Percentiles rank a stretch among this genome's conserved stretches.
Evolutionary conservation across 257 asterid genomes (phyloP).

Genomic region (Datura wrightii): DNA sequence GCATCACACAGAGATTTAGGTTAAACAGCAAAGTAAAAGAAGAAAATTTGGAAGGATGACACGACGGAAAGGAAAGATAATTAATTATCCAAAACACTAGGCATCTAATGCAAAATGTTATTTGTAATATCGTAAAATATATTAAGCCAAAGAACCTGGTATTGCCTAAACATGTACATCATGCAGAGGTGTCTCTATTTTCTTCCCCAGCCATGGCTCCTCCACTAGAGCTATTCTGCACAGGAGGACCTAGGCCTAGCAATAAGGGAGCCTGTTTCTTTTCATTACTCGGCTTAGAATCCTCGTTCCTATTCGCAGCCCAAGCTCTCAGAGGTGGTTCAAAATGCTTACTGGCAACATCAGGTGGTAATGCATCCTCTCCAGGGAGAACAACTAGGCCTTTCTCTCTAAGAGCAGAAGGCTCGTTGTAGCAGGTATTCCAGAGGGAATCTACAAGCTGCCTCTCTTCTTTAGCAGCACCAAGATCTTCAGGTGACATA

Average conservation of each 20-base stretch:
- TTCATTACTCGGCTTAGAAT: constrained; percentile 42
- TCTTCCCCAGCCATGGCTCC: constrained; percentile 13
- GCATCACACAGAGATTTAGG: background rate
- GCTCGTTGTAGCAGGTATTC: constrained; percentile 62
- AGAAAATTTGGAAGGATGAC: background rate
- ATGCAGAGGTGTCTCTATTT: constrained; percentile 31
- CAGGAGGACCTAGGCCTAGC: constrained; percentile 57
- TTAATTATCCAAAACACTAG: background rate
- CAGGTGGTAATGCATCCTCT: constrained; percentile 86
- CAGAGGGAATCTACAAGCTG: constrained; percentile 85
- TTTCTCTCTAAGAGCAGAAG: constrained; percentile 73
- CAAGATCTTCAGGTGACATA: constrained; percentile 78
- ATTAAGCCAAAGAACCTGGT: background rate
- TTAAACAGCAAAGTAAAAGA: background rate
- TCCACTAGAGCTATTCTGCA: background rate
- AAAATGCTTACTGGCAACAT: constrained; percentile 79
- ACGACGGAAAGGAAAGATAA: background rate
- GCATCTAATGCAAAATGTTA: background rate
- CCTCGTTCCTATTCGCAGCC: constrained; percentile 64
- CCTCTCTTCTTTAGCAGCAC: constrained; percentile 81
- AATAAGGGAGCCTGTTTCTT: constrained; percentile 64
- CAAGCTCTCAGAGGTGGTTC: constrained; percentile 82
- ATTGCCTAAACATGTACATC: constrained; percentile 13
- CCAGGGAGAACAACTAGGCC: constrained; percentile 80
- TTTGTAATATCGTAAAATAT: background rate